Evolutionary conservation across 306 rosid species (phyloP).

Genomic region (Luffa acutangula): DNA sequence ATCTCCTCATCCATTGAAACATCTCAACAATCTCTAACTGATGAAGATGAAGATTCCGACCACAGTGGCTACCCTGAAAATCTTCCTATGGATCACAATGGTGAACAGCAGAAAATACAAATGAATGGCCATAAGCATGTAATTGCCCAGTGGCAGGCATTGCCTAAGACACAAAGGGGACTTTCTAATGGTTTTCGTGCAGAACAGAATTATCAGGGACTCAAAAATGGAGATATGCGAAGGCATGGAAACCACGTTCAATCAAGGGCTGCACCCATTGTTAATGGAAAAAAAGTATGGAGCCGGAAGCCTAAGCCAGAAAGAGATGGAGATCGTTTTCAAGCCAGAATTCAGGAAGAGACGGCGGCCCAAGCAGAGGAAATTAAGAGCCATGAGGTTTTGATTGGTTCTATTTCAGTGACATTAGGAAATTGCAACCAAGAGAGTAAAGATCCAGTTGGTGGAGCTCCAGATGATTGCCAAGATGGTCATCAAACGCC

Average conservation of each 20-base stretch:
- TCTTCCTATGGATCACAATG: constrained; percentile 19
- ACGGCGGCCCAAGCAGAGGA: constrained; percentile 18
- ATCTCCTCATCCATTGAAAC: constrained; percentile 20
- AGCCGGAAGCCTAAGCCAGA: constrained; percentile 51
- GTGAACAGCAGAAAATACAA: constrained; percentile 26
- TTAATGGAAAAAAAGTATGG: constrained; percentile 39
- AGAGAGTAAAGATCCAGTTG: constrained; percentile 23
- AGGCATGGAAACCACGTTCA: constrained; percentile 35
- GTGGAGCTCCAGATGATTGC: constrained; percentile 26
- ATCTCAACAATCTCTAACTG: constrained; percentile 23
- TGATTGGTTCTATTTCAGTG: constrained; percentile 78
- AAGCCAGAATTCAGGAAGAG: constrained; percentile 30
- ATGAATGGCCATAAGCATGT: constrained; percentile 20
- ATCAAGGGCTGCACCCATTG: constrained; percentile 22
- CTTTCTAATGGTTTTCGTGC: constrained; percentile 23
- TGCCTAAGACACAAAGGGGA: constrained; percentile 33
- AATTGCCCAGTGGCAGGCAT: constrained; percentile 27
- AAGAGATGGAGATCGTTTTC: constrained; percentile 24
- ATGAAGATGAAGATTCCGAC: constrained; percentile 25
- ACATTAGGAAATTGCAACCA: constrained; percentile 34
- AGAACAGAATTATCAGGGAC: constrained; percentile 33
- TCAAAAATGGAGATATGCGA: constrained; percentile 29
- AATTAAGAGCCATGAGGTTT: constrained; percentile 40
- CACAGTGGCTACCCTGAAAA: constrained; percentile 18
- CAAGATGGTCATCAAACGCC: constrained; percentile 25